These are phyloP conservation scores for Fraxinus sp. DNA, from an alignment of 305 asterid genomes.

Conservation along the genomic window DNA sequence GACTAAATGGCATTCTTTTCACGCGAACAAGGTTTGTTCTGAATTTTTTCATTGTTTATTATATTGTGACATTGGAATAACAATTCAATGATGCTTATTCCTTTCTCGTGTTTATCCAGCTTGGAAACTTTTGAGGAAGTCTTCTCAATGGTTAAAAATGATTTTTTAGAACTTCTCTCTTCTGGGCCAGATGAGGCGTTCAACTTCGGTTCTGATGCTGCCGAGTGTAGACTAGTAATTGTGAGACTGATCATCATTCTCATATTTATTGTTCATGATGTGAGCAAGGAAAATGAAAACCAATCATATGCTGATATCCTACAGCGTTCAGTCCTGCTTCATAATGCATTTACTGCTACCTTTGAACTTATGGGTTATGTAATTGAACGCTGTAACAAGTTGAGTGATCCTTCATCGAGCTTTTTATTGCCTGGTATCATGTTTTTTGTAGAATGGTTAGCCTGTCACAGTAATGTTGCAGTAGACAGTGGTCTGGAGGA, in stretches of 20 bases:
- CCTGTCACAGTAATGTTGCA: constrained; percentile 72
- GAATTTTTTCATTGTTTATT: neutral
- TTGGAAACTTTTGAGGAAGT: constrained; percentile 87
- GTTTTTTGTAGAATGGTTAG: constrained; percentile 95
- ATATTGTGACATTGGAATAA: constrained; percentile 3
- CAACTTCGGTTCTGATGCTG: constrained; percentile 69
- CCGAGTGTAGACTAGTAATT: constrained; percentile 66
- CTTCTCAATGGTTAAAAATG: constrained; percentile 57
- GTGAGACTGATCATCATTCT: constrained; percentile 77
- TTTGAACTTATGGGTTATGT: constrained; percentile 84
- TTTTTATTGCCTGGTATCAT: constrained; percentile 78
- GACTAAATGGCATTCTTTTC: constrained; percentile 86
- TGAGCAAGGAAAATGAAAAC: constrained; percentile 70
- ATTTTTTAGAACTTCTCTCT: constrained; percentile 66
- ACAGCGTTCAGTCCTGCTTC: constrained; percentile 86
- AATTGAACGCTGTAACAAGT: constrained; percentile 67
- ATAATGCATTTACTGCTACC: constrained; percentile 74
- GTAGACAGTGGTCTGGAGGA: constrained; percentile 71
- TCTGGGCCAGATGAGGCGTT: constrained; percentile 65
- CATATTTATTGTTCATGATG: constrained; percentile 75
- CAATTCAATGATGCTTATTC: constrained; percentile 27
- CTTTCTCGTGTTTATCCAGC: constrained; percentile 46
- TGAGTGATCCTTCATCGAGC: constrained; percentile 76
- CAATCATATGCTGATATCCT: constrained; percentile 90
- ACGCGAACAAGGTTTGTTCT: constrained; percentile 79